Percentiles rank a stretch among this genome's conserved stretches.
Evolutionary conservation across 2,329 filamentous ascomycete species (phyloP).

Genomic region (Xylariales sp.): DNA sequence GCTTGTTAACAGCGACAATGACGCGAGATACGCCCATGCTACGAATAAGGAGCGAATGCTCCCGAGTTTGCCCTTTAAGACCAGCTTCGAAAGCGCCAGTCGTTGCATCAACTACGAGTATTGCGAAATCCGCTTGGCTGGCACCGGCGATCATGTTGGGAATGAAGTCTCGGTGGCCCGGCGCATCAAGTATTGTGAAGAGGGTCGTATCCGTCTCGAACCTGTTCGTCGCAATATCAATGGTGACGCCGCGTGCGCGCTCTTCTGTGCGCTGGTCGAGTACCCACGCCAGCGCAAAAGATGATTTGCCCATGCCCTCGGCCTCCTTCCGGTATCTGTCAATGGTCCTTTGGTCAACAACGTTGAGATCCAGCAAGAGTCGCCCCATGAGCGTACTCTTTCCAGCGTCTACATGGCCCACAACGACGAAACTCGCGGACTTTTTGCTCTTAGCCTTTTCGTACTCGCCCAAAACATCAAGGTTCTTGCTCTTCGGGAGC

Average conservation of each 20-base stretch:
- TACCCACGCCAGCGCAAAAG: slow-evolving; percentile 95
- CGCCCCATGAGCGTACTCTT: slow-evolving; percentile 98
- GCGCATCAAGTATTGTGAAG: slow-evolving; percentile 94
- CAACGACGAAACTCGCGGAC: slow-evolving; percentile 85
- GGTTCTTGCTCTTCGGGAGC: slow-evolving; percentile 66
- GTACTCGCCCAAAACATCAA: slow-evolving; percentile 81
- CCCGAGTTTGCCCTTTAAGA: slow-evolving; percentile 86
- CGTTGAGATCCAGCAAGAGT: slow-evolving; percentile 82
- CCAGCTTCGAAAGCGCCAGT: slow-evolving; percentile 92
- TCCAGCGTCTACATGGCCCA: slow-evolving; percentile 94
- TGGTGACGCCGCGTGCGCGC: slow-evolving; percentile 84
- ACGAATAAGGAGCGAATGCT: slow-evolving; percentile 83
- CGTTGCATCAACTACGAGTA: slow-evolving; percentile 88
- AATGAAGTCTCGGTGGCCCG: slow-evolving; percentile 92
- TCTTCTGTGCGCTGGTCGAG: slow-evolving; percentile 91
- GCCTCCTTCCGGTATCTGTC: slow-evolving; percentile 87
- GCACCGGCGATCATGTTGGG: slow-evolving; percentile 99
- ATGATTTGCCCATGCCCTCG: slow-evolving; percentile 86
- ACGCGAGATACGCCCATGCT: slow-evolving; percentile 88
- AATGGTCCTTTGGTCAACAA: slow-evolving; percentile 82
- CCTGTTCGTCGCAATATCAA: slow-evolving; percentile 91
- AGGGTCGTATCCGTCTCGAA: slow-evolving; percentile 84
- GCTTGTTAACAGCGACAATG: slow-evolving; percentile 91
- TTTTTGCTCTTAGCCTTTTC: slow-evolving; percentile 72
- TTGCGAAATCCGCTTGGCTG: slow-evolving; percentile 91